phyloP scores from a whole-genome alignment of 352 stramenopile genomes.

The Phytophthora uliginosa region DNA sequence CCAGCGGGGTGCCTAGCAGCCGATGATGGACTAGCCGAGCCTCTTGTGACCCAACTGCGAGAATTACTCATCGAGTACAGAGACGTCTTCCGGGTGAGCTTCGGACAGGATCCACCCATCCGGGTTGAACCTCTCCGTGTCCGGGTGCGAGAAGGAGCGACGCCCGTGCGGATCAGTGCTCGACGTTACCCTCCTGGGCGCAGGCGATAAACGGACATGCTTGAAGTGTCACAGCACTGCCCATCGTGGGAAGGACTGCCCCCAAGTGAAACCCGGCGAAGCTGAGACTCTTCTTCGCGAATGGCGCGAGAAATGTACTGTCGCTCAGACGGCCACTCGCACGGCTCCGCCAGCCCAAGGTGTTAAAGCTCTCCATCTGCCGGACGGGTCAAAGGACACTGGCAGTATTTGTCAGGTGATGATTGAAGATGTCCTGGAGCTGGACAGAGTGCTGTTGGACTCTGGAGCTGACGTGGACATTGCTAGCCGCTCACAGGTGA shows the following conservation, averaged over 20 bases:
- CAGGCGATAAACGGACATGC: slow-evolving; percentile 5
- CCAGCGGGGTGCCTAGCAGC: too few relatives aligned
- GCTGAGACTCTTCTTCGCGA: slow-evolving; percentile 4
- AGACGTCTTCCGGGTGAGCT: too few relatives aligned
- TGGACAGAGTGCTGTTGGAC: slow-evolving; percentile 9
- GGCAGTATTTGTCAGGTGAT: background rate
- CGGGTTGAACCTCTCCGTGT: too few relatives aligned
- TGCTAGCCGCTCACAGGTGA: background rate
- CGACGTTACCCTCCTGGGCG: too few relatives aligned
- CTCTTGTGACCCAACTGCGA: too few relatives aligned
- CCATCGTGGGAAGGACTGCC: slow-evolving; percentile 18
- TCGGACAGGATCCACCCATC: too few relatives aligned
- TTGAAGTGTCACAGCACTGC: background rate
- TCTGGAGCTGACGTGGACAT: slow-evolving; percentile 11
- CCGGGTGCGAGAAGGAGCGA: too few relatives aligned
- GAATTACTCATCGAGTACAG: too few relatives aligned
- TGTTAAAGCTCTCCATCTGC: slow-evolving; percentile 3
- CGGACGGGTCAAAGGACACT: background rate
- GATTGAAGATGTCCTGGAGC: background rate
- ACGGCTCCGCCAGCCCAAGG: background rate
- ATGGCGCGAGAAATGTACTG: slow-evolving; percentile 11
- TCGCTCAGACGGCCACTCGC: background rate
- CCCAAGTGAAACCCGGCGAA: background rate
- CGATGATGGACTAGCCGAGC: too few relatives aligned
- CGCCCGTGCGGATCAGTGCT: too few relatives aligned